Evolutionary conservation across 345 rosid species (phyloP), one percentile per base, ranked within the genome.

Genomic region (Boechera stricta): DNA sequence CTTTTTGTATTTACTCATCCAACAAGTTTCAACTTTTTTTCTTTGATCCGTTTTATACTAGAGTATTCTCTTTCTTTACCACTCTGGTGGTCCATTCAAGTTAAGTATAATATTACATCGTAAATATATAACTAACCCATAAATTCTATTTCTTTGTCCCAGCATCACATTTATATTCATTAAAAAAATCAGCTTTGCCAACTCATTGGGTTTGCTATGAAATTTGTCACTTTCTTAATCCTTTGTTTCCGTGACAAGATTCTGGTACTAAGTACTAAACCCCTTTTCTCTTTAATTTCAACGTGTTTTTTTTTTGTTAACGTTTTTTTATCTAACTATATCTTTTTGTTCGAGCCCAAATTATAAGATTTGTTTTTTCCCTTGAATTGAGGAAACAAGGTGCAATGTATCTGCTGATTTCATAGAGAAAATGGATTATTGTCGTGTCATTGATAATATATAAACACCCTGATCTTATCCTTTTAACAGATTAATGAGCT

Each of bases 401-500:
- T 29, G 61, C 76, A 62, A 61, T 72, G 76, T 15, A 63, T 63
- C 31, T 26, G 52, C 6, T 29, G 18, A 61, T 63, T 26, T 42
- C 21, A 26, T 63, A 39, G 31, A 6, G 16, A 63, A 42, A 63
- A 12, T 42, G 4, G 10, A 41, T n/a, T 26, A 26, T 63, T 26
- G 21, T 15, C 24, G 39, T 42, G 39, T 42, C 51, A 13, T 0
- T 62, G 51, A 62, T 41, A 39, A 24, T 26, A 41, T 10, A 10
- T 59, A 3, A 62, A 39, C 31, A 13, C 24, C 10, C 49, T 5
- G 5, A 4, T 24, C 18, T 15, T 60, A 38, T 54, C 39, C 3
- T 38, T 68, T 41, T 9, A 26, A 10, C 31, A 41, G 12, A 29
- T 7, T 18, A 16, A 49, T 59, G 56, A 44, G 45, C 35, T 64